Conservation (phyloP, 1,139 yeast species). For the Blastobotrys buckinghamii region DNA sequence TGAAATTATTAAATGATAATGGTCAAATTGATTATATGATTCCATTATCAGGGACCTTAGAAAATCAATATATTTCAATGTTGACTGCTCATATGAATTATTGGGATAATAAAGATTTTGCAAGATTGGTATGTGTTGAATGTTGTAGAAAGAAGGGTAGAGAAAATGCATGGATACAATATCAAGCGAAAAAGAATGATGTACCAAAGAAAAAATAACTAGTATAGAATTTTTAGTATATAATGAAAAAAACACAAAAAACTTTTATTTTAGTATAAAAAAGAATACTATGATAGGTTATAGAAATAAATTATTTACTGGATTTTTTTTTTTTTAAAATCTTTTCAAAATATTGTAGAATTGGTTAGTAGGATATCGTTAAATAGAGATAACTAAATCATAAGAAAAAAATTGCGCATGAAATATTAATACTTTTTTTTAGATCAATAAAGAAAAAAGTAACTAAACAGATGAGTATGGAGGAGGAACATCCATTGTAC, state of each 20-base stretch:
- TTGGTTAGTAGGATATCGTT: too few relatives aligned
- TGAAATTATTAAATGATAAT: constrained; percentile 35
- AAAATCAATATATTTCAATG: constrained; percentile 38
- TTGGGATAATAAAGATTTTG: constrained; percentile 39
- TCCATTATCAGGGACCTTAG: constrained; percentile 33
- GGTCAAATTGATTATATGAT: constrained; percentile 39
- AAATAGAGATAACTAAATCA: too few relatives aligned
- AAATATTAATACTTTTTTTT: too few relatives aligned
- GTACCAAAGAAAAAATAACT: constrained; percentile 13
- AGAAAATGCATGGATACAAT: constrained; percentile 5
- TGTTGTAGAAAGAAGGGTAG: constrained; percentile 28
- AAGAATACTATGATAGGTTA: too few relatives aligned
- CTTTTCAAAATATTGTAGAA: too few relatives aligned
- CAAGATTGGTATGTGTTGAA: constrained; percentile 37
- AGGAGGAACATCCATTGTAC: constrained; percentile 6
- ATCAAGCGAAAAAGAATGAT: constrained; percentile 9
- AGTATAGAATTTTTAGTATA: neutral
- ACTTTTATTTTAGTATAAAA: neutral
- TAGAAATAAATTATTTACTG: neutral
- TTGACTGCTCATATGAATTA: constrained; percentile 39
- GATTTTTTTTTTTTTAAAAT: too few relatives aligned
- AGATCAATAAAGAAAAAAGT: too few relatives aligned
- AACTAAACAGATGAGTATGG: constrained; percentile 3
- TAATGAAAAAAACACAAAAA: neutral
- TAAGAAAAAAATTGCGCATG: too few relatives aligned